A percentile compares a stretch with the other conserved stretches of the same genome.
Evolutionary conservation across 2,329 filamentous ascomycete species (phyloP).

Genomic region (Aspergillus sp.): DNA sequence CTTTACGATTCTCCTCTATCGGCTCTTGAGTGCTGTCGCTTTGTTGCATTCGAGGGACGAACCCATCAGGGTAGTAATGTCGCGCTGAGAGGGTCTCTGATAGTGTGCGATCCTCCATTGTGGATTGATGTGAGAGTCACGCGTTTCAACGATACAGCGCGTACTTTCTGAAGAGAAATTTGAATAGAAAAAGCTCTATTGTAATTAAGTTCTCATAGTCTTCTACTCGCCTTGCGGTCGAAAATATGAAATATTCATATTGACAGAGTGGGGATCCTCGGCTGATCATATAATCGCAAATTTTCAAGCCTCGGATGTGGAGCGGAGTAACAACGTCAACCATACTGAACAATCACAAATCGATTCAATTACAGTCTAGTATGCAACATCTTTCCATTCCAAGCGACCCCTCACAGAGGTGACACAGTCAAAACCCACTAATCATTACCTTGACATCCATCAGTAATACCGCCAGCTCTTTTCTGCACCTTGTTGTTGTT

Average conservation of each 20-base stretch:
- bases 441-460: conserved; percentile 2
- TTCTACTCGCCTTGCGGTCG: background rate
- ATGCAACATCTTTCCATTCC: too few species aligned
- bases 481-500: conserved; percentile 5
- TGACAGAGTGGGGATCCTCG: background rate
- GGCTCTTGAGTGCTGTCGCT: background rate
- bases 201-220: background rate
- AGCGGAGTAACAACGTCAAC: background rate
- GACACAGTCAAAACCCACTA: background rate
- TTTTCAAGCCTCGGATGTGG: background rate
- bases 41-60: background rate
- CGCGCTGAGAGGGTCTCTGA: conserved; percentile 5
- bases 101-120: background rate
- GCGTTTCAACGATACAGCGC: background rate
- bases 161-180: background rate
- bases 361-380: too few species aligned
- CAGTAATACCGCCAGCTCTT: background rate
- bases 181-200: background rate
- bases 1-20: background rate
- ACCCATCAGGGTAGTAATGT: background rate
- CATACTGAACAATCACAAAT: too few species aligned
- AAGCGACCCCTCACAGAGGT: too few species aligned
- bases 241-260: background rate
- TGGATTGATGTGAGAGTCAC: background rate
- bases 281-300: conserved; percentile 5